phyloP scores from a whole-genome alignment of 768 basidiomycete species.

The Boletus rubroflammeus region DNA sequence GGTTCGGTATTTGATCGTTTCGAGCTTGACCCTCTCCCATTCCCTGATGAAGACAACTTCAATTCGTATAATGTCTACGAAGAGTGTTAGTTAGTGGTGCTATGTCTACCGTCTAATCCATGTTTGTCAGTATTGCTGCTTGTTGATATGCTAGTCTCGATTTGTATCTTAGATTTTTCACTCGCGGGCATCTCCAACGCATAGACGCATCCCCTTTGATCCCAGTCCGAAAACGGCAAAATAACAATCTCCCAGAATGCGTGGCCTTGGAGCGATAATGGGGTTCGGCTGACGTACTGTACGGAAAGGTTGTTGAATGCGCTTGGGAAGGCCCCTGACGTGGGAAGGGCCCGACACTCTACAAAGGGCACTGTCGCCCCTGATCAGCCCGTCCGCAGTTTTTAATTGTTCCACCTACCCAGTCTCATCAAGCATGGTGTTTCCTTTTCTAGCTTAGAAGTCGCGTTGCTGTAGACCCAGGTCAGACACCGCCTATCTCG shows the following conservation, averaged over 20 bases:
- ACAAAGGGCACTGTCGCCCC: slow-evolving; percentile 45
- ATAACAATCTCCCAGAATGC: slow-evolving; percentile 31
- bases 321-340: slow-evolving; percentile 46
- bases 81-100: slow-evolving; percentile 65
- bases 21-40: slow-evolving; percentile 70
- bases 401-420: slow-evolving; percentile 38
- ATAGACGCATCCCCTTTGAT: neutral
- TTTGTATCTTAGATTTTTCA: slow-evolving; percentile 27
- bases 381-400: neutral
- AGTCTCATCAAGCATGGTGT: slow-evolving; percentile 52
- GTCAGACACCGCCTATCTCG: slow-evolving; percentile 3
- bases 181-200: neutral
- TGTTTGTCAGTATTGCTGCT: slow-evolving; percentile 16
- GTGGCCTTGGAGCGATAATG: slow-evolving; percentile 17
- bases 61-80: slow-evolving; percentile 52
- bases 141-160: slow-evolving; percentile 29
- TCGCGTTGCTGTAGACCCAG: slow-evolving; percentile 44
- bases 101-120: slow-evolving; percentile 31
- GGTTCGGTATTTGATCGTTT: slow-evolving; percentile 61
- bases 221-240: neutral
- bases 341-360: slow-evolving; percentile 46
- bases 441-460: slow-evolving; percentile 44
- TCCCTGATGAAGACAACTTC: slow-evolving; percentile 48
- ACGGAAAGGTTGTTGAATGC: slow-evolving; percentile 68
- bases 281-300: slow-evolving; percentile 41